phyloP scores from a whole-genome alignment of 495 filamentous ascomycete species.

The Aspergillus mulundensis region DNA sequence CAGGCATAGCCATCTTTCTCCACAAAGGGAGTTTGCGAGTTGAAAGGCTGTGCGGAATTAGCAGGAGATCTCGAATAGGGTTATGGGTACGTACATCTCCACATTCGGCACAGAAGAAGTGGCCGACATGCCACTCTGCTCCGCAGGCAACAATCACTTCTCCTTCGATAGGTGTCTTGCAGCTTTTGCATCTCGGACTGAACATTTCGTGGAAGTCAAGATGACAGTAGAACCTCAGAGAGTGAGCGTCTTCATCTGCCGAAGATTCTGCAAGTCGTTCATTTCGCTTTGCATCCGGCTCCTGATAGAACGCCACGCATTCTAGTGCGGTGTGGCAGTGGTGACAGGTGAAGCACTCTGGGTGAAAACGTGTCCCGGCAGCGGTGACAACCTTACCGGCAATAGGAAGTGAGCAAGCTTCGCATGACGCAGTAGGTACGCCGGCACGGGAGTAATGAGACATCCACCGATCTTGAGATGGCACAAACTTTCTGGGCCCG shows the following conservation, averaged over 20 bases:
- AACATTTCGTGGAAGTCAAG: conserved; percentile 96
- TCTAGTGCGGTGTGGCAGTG: conserved; percentile 85
- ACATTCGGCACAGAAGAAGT: conserved; percentile 99
- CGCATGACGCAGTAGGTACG: conserved; percentile 69
- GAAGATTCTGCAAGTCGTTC: conserved; percentile 63
- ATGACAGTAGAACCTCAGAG: conserved; percentile 89
- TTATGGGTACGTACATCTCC: conserved; percentile 60
- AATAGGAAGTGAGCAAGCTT: conserved; percentile 77
- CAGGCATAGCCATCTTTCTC: conserved; percentile 99
- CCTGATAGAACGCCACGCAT: conserved; percentile 92
- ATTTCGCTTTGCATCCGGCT: conserved; percentile 65
- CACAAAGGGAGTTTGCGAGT: conserved; percentile 76
- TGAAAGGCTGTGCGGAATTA: conserved; percentile 58
- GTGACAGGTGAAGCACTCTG: conserved; percentile 87
- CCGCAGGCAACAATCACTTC: conserved; percentile 92
- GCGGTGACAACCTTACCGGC: conserved; percentile 87
- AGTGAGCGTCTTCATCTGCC: conserved; percentile 52
- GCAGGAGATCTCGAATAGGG: conserved; percentile 8
- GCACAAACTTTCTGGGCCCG: conserved; percentile 20
- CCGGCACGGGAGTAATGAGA: conserved; percentile 52
- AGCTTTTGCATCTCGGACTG: conserved; percentile 90
- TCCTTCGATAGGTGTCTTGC: conserved; percentile 96
- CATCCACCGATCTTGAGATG: conserved; percentile 32
- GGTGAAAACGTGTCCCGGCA: conserved; percentile 79
- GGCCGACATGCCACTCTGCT: conserved; percentile 91